A percentile compares a stretch with the other conserved stretches of the same genome.
Conservation (phyloP, 2,329 filamentous ascomycete species). For the Aulographum hederae region DNA sequence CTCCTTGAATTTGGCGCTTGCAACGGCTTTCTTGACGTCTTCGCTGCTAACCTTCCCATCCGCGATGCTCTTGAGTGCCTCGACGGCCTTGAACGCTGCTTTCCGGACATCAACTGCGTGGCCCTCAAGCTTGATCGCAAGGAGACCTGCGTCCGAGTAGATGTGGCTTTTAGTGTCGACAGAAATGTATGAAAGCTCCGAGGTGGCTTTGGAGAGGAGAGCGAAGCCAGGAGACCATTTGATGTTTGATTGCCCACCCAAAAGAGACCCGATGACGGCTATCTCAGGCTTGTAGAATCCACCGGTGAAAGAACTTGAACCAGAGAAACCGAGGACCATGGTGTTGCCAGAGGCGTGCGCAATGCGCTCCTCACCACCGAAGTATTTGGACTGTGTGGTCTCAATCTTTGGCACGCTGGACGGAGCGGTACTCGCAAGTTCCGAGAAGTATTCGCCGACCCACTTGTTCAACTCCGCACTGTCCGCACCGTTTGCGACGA, state of each 20-base stretch:
- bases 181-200: constrained; percentile 44
- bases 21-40: constrained; percentile 78
- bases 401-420: constrained; percentile 34
- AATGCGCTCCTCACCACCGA: constrained; percentile 84
- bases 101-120: constrained; percentile 52
- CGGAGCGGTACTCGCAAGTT: constrained; percentile 34
- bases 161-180: constrained; percentile 59
- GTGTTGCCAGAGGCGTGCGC: constrained; percentile 62
- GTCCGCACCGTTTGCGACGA: constrained; percentile 77
- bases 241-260: constrained; percentile 78
- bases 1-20: constrained; percentile 82
- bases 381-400: constrained; percentile 61
- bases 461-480: constrained; percentile 66
- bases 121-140: constrained; percentile 68
- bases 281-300: constrained; percentile 76
- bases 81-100: constrained; percentile 59
- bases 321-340: constrained; percentile 81
- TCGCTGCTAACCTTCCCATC: constrained; percentile 62
- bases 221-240: constrained; percentile 95
- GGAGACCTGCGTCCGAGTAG: constrained; percentile 88
- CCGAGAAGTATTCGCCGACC: constrained; percentile 82
- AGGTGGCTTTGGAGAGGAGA: constrained; percentile 63
- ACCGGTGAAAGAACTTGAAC: constrained; percentile 56
- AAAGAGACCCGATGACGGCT: constrained; percentile 68
- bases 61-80: constrained; percentile 65